These are phyloP conservation scores for Ceratobasidium theobromae DNA, from an alignment of 1,284 basidiomycete genomes.

Conservation along the genomic window DNA sequence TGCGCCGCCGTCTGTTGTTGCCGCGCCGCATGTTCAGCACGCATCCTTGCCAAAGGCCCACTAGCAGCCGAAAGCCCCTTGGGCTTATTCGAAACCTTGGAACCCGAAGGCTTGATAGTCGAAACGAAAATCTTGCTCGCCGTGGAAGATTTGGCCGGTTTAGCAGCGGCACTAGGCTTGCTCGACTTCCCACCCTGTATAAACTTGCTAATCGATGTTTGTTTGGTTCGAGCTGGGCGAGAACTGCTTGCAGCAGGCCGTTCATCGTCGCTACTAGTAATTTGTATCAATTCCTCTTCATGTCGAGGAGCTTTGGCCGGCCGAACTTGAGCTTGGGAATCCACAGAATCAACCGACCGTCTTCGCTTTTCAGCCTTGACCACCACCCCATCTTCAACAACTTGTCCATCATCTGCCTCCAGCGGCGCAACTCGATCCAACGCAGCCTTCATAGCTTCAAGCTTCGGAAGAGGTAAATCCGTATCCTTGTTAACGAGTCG, in stretches of 20 bases:
- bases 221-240: background rate
- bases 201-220: conserved; percentile 3
- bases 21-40: conserved; percentile 4
- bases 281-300: background rate
- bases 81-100: conserved; percentile 31
- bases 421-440: conserved; percentile 2
- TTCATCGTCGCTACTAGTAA: conserved; percentile 20
- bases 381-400: no score
- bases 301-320: background rate
- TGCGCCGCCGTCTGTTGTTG: conserved; percentile 19
- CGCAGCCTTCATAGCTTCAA: background rate
- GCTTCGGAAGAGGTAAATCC: background rate
- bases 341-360: background rate
- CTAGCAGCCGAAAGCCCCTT: conserved; percentile 11
- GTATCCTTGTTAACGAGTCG: background rate
- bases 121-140: background rate
- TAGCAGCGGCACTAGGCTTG: background rate
- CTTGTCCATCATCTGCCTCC: background rate
- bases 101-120: background rate
- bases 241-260: background rate
- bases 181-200: background rate
- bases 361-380: conserved; percentile 11
- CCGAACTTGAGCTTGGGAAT: background rate
- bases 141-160: background rate
- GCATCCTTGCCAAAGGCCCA: conserved; percentile 6